Base-by-base conservation (phyloP, 2,329 filamentous ascomycete species). In the Erysiphe pulchra region DNA sequence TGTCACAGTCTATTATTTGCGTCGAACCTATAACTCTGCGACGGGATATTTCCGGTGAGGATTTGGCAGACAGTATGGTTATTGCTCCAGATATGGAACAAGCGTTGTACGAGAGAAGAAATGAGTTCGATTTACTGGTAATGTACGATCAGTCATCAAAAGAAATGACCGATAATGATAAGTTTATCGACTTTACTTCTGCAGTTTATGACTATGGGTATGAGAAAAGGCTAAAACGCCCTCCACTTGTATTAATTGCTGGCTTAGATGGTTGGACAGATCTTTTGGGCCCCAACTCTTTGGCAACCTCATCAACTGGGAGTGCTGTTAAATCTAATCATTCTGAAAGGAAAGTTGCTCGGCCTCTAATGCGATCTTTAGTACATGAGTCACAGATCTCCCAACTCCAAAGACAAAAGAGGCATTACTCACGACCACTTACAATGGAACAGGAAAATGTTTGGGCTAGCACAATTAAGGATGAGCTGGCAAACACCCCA, bases 231-330 rank as follows among this genome's bases (percentile, higher is more conserved):
- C 62, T 92, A 31, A 78, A 74, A 47, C 68, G 75, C 24, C 69
- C 71, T 2, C 86, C 87, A 0, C 80, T 84, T 46, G 66, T 98
- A 31, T 65, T 98, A 1, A 65, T 71, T 45, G 90, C 90, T 16
- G 90, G 90, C 0, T 60, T 98, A 11, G 75, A 86, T 53, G 81
- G 84, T 4, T 98, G 90, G 90, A 64, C 75, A 16, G 78, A 90
- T 54, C 62, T 90, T n/a, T 68, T 93, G 54, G 87, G 90, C 44
- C 41, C 55, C 45, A 51, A 50, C 39, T 54, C 55, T 7, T 49
- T 80, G 43, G 64, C 67, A 42, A 67, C 66, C 18, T 73, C 72
- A 2, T 63, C 66, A 20, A 76, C 72, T 1, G 65, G 68, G 20
- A 63, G 36, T 30, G 18, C 47, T 16, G 28, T 17, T 9, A 31